These are phyloP conservation scores for Russula brevipes DNA, from an alignment of 768 basidiomycete genomes.

Conservation along the genomic window DNA sequence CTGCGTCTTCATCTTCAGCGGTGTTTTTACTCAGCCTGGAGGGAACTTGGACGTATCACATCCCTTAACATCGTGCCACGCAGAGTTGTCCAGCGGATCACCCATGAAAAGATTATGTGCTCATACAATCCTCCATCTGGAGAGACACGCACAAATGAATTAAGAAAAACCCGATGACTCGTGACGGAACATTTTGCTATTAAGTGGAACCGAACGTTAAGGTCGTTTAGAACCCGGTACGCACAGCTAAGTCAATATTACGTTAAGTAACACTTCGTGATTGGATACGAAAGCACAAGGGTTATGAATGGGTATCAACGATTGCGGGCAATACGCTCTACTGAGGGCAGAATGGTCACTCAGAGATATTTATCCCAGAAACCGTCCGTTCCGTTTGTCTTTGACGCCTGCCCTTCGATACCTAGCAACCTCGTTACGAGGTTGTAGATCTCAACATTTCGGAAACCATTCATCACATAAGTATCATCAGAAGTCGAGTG, in stretches of 20 bases:
- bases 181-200: too few species aligned
- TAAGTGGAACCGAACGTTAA: too few species aligned
- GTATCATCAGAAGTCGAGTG: slow-evolving; percentile 58
- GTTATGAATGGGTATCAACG: neutral
- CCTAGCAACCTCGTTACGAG: slow-evolving; percentile 73
- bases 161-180: too few species aligned
- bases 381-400: slow-evolving; percentile 69
- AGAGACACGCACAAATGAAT: neutral
- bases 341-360: neutral
- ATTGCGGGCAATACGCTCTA: neutral
- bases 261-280: too few species aligned
- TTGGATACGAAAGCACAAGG: too few species aligned
- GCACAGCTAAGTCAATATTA: too few species aligned
- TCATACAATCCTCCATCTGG: neutral
- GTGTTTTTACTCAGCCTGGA: neutral
- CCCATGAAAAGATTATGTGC: neutral
- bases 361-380: slow-evolving; percentile 83
- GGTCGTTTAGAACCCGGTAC: too few species aligned
- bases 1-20: neutral
- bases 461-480: slow-evolving; percentile 77
- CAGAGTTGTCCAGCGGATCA: neutral
- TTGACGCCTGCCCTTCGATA: slow-evolving; percentile 49
- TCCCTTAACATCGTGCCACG: neutral
- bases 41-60: neutral
- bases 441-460: slow-evolving; percentile 82